Percentiles rank a stretch among this genome's conserved stretches.
Evolutionary conservation across 345 rosid genomes (phyloP).

Genomic region (Luvunga scandens): DNA sequence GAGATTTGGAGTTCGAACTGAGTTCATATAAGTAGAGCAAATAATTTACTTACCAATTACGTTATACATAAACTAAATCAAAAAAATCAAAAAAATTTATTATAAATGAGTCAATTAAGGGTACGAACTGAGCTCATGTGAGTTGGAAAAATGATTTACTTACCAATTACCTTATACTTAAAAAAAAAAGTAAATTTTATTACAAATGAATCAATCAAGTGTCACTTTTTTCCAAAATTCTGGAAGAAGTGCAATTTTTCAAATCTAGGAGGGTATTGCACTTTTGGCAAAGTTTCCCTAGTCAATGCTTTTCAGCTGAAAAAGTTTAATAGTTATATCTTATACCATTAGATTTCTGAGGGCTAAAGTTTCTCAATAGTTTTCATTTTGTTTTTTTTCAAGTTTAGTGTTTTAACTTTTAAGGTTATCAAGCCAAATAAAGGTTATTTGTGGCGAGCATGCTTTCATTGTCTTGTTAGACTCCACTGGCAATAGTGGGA

Average conservation of each 20-base stretch:
- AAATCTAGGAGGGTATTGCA: not conserved
- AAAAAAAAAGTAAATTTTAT: too few relatives aligned
- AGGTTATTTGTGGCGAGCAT: not conserved
- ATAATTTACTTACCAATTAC: too few relatives aligned
- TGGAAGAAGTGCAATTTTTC: not conserved
- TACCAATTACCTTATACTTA: too few relatives aligned
- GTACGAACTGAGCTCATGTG: too few relatives aligned
- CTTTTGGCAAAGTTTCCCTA: not conserved
- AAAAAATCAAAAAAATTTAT: too few relatives aligned
- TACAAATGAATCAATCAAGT: not conserved
- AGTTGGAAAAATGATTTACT: too few relatives aligned
- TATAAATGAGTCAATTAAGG: not conserved
- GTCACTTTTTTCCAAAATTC: too few relatives aligned
- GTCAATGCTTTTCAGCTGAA: not conserved
- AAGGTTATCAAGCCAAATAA: not conserved
- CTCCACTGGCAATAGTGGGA: slow-evolving; percentile 2
- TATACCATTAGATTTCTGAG: too few relatives aligned
- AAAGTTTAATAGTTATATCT: not conserved
- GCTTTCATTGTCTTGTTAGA: slow-evolving; percentile 3
- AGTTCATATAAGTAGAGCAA: too few relatives aligned
- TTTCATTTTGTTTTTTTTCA: not conserved
- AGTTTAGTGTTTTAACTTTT: not conserved
- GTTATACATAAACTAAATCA: too few relatives aligned
- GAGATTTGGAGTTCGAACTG: too few relatives aligned
- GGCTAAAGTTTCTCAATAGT: not conserved